These are phyloP conservation scores for Populus hybrid DNA, from an alignment of 441 rosid species.

Conservation along the genomic window DNA sequence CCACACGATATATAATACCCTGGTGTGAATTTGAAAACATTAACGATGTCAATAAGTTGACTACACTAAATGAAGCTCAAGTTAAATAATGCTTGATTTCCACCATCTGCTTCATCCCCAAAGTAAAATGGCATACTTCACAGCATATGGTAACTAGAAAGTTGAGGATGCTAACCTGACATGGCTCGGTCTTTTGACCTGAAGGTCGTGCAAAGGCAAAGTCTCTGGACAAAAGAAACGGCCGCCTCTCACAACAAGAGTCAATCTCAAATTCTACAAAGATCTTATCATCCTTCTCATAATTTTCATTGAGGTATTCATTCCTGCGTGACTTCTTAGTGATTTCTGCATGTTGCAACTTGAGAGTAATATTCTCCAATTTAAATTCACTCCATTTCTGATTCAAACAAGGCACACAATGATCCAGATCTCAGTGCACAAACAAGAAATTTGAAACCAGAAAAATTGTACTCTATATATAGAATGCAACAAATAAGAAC, in stretches of 20 bases:
- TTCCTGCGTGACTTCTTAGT: background rate
- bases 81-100: background rate
- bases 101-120: background rate
- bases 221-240: conserved; percentile 43
- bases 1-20: conserved; percentile 36
- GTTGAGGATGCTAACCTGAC: conserved; percentile 19
- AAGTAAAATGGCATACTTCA: background rate
- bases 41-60: background rate
- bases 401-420: conserved; percentile 1
- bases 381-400: conserved; percentile 40
- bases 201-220: conserved; percentile 36
- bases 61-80: background rate
- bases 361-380: conserved; percentile 22
- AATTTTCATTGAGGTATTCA: background rate
- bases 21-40: conserved; percentile 16
- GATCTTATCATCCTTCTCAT: conserved; percentile 3
- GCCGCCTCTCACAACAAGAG: conserved; percentile 18
- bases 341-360: conserved; percentile 20
- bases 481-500: background rate
- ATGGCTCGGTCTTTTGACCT: background rate
- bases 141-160: background rate
- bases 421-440: background rate
- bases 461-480: background rate
- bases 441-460: background rate
- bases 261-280: conserved; percentile 30